A percentile compares a stretch with the other conserved stretches of the same genome.
phyloP scores from a whole-genome alignment of 1,284 basidiomycete genomes.

The Coriolopsis trogii region DNA sequence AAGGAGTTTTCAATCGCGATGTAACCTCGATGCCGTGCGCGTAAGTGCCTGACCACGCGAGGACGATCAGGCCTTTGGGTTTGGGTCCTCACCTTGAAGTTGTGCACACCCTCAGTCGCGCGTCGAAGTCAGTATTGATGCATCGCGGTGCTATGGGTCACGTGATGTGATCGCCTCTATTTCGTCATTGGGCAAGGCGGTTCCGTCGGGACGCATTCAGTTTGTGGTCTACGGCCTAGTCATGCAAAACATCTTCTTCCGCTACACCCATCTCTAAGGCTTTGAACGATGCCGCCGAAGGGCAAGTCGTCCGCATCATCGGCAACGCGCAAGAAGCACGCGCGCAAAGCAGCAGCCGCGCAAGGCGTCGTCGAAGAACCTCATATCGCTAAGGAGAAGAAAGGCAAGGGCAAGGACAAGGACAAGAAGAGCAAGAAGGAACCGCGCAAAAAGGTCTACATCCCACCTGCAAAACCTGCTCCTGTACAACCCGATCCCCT shows the following conservation, averaged over 20 bases:
- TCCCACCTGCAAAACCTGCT: conserved; percentile 85
- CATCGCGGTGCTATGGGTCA: too few relatives aligned
- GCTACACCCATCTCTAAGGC: background rate
- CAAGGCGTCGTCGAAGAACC: conserved; percentile 32
- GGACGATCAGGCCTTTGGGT: too few relatives aligned
- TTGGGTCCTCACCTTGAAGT: too few relatives aligned
- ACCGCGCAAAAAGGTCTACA: conserved; percentile 77
- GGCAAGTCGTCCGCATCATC: conserved; percentile 76
- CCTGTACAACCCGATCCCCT: conserved; percentile 89
- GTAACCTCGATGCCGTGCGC: too few relatives aligned
- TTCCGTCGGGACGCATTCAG: too few relatives aligned
- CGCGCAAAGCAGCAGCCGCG: conserved; percentile 55
- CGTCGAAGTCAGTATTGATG: too few relatives aligned
- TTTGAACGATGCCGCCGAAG: conserved; percentile 39
- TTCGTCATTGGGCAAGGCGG: too few relatives aligned
- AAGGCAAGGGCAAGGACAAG: conserved; percentile 48
- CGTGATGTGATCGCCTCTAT: too few relatives aligned
- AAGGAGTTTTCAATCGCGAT: too few relatives aligned
- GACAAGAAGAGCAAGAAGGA: conserved; percentile 68
- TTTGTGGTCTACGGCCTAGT: too few relatives aligned
- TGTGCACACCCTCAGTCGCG: too few relatives aligned
- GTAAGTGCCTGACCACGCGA: too few relatives aligned
- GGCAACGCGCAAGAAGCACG: conserved; percentile 86
- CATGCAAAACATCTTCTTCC: background rate
- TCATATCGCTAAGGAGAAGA: conserved; percentile 46